Evolutionary conservation across 2,329 filamentous ascomycete species (phyloP).

Genomic region (Colletotrichum salicis): DNA sequence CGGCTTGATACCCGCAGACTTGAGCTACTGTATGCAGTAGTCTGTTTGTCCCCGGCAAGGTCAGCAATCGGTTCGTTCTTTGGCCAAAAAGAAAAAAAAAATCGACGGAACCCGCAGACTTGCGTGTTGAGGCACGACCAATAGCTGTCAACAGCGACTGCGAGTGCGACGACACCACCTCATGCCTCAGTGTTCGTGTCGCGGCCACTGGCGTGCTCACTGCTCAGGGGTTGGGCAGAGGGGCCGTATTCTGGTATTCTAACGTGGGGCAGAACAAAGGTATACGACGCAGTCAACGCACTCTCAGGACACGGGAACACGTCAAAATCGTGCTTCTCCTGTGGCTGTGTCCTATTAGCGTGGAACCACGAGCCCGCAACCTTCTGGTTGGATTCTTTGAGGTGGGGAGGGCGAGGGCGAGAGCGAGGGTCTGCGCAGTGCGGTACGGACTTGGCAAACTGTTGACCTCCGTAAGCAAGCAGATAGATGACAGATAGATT

Average conservation of each 20-base stretch:
- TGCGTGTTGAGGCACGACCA: constrained; percentile 3
- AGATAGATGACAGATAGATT: not conserved
- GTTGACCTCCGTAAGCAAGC: not conserved
- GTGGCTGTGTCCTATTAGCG: constrained; percentile 29
- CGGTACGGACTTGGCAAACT: not conserved
- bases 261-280: constrained; percentile 15
- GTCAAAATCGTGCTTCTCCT: constrained; percentile 15
- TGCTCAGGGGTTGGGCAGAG: constrained; percentile 17
- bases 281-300: constrained; percentile 13
- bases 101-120: constrained; percentile 17
- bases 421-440: not conserved
- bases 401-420: constrained; percentile 4
- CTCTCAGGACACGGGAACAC: constrained; percentile 4
- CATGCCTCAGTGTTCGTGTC: constrained; percentile 13
- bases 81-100: not conserved
- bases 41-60: not conserved
- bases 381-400: constrained; percentile 20
- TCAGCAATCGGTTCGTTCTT: not conserved
- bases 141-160: constrained; percentile 2
- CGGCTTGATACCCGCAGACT: not conserved
- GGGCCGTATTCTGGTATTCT: constrained; percentile 1
- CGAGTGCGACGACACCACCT: constrained; percentile 11
- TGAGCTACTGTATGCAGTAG: not conserved
- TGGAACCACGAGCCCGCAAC: constrained; percentile 24
- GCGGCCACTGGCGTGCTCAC: constrained; percentile 9